Conservation (phyloP, 2,329 filamentous ascomycete genomes). For the Colletotrichum australisinense region DNA sequence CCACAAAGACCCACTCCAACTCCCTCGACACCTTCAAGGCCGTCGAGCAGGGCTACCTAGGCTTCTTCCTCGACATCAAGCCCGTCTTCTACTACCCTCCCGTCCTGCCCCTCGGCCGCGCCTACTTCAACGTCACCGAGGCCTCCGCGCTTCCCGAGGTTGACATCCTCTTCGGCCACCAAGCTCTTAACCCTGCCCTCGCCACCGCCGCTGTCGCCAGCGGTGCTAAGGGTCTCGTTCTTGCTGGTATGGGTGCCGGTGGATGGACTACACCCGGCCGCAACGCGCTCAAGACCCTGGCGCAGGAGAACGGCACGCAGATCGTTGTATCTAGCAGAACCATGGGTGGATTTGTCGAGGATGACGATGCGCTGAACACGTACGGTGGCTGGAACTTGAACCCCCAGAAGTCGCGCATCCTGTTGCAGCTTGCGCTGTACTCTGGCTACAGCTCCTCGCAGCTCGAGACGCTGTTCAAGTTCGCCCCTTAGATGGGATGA, state of each 20-base stretch:
- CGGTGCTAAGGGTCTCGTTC: conserved; percentile 66
- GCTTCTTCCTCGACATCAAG: conserved; percentile 66
- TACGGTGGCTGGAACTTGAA: conserved; percentile 63
- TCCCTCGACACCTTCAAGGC: conserved; percentile 71
- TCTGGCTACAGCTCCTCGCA: conserved; percentile 23
- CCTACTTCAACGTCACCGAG: conserved; percentile 53
- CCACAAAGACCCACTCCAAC: conserved; percentile 72
- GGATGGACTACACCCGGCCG: conserved; percentile 55
- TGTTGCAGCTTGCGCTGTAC: conserved; percentile 56
- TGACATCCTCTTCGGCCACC: conserved; percentile 66
- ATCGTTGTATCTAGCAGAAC: conserved; percentile 63
- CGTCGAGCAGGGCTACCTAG: conserved; percentile 67
- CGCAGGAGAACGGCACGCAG: conserved; percentile 57
- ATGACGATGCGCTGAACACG: conserved; percentile 48
- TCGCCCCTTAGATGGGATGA: conserved; percentile 1
- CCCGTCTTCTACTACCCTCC: conserved; percentile 71
- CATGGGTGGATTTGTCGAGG: conserved; percentile 63
- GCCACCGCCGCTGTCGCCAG: conserved; percentile 59
- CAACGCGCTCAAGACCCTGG: conserved; percentile 54
- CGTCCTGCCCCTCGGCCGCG: conserved; percentile 57
- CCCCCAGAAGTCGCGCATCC: conserved; percentile 65
- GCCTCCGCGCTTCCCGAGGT: conserved; percentile 60
- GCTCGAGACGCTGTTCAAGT: conserved; percentile 31
- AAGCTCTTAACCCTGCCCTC: conserved; percentile 61
- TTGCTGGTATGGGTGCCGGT: conserved; percentile 66